phyloP scores from a whole-genome alignment of 805 yeast species.

The Yamadazyma insecticola region DNA sequence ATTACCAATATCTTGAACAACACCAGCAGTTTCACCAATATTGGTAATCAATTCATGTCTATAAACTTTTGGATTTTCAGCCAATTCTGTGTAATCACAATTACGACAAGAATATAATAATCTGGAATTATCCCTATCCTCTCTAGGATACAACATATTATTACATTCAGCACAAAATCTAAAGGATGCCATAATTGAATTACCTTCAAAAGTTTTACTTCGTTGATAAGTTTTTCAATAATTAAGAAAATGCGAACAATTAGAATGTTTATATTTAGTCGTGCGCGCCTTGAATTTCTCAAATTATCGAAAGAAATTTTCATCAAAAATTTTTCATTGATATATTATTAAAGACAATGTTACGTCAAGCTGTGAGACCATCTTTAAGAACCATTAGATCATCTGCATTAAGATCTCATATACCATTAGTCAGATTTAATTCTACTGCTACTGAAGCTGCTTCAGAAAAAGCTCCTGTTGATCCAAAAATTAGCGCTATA shows the following conservation, averaged over 20 bases:
- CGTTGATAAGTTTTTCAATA: no score
- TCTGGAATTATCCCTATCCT: constrained; percentile 75
- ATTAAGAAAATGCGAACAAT: no score
- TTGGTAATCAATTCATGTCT: constrained; percentile 89
- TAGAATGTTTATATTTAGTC: no score
- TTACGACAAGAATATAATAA: constrained; percentile 90
- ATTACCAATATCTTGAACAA: constrained; percentile 88
- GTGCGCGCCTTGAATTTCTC: constrained; percentile 3
- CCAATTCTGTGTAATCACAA: constrained; percentile 89
- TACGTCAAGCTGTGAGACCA: constrained; percentile 38
- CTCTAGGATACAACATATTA: constrained; percentile 97
- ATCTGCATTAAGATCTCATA: neutral
- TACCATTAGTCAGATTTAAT: constrained; percentile 44
- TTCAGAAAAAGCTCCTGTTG: constrained; percentile 50
- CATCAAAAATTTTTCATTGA: neutral
- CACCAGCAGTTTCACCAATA: constrained; percentile 95
- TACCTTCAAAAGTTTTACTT: no score
- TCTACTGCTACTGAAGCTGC: constrained; percentile 39
- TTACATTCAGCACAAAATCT: constrained; percentile 96
- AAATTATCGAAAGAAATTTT: constrained; percentile 2
- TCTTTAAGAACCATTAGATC: constrained; percentile 19
- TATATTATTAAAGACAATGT: constrained; percentile 10
- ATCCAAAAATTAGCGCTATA: constrained; percentile 81
- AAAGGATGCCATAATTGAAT: constrained; percentile 71
- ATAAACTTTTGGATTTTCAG: constrained; percentile 82